phyloP scores from a whole-genome alignment of 2,329 filamentous ascomycete genomes.

The Gnomoniopsis smithogilvyi region DNA sequence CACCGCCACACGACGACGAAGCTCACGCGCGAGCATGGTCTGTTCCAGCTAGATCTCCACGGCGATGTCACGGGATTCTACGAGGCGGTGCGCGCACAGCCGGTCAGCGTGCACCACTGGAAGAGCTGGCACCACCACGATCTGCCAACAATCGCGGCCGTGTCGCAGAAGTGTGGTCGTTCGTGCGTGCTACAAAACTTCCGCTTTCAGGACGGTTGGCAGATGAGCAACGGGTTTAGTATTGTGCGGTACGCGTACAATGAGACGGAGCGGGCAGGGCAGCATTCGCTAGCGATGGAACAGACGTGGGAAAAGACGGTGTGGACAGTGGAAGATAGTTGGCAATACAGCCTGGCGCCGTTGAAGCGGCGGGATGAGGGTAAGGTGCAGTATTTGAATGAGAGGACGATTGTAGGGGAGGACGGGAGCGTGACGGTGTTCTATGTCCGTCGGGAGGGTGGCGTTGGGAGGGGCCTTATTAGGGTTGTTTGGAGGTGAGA shows the following conservation, averaged over 20 bases:
- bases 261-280: constrained; percentile 25
- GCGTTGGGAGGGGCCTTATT: constrained; percentile 14
- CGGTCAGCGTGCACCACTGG: constrained; percentile 43
- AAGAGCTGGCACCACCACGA: constrained; percentile 27
- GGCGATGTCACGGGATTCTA: constrained; percentile 41
- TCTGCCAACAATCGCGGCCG: constrained; percentile 33
- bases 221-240: constrained; percentile 40
- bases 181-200: constrained; percentile 37
- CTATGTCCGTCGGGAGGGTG: constrained; percentile 15
- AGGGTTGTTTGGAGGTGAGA: constrained; percentile 16
- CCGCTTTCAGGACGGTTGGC: constrained; percentile 24
- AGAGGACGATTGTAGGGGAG: constrained; percentile 14
- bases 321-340: constrained; percentile 16
- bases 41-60: constrained; percentile 39
- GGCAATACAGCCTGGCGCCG: constrained; percentile 18
- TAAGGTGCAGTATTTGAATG: constrained; percentile 19
- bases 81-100: constrained; percentile 35
- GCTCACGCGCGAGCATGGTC: constrained; percentile 35
- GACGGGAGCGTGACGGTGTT: constrained; percentile 11
- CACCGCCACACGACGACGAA: constrained; percentile 37
- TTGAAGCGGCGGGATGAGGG: constrained; percentile 15
- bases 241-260: constrained; percentile 33
- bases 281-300: constrained; percentile 38
- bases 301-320: constrained; percentile 27
- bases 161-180: constrained; percentile 36